Evolutionary conservation across 257 asterid species (phyloP), one percentile per base, ranked within the genome.

Genomic region (Leptodermis oblonga): DNA sequence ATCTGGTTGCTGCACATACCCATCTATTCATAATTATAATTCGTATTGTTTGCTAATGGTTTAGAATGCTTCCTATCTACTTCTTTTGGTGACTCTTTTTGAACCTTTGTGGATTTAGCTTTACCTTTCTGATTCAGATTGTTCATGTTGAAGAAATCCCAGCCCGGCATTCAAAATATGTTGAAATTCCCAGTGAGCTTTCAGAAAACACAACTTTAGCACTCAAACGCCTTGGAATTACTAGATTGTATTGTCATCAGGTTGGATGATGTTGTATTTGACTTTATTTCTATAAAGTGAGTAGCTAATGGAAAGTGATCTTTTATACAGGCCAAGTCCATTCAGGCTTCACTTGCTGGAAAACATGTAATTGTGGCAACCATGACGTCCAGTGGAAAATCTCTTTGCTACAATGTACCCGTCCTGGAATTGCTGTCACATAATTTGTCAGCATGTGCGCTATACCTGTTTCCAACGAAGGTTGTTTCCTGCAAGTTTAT

Each of bases 371-470:
- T 88, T 49, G 96, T 93, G 78, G 96, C 96, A 70, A 93, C 96
- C 79, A 84, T 88, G 96, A 93, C 99, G 70, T 90, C 97, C 71
- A 93, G 99, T 77, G 99, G 99, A 82, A 93, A 93, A 82, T 93
- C 99, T 69, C 99, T 93, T 75, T 93, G 99, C 83, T 93, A 90
- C 82, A 90, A 90, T 79, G 81, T 93, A 69, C 99, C 99, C 46
- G 95, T 93, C 82, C 62, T 93, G 84, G 96, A 93, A 88, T 83
- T 72, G 41, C 76, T 93, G 72, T 84, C 78, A 33, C 87, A 75
- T 13, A 78, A 87, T 79, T 84, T 84, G 49, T 80, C 74, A 76
- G 95, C 92, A 58, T 93, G 96, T 81, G 95, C 97, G 31, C 76
- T 93, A 23, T 93, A 90, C 83, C 90, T 93, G 69, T 93, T 93